A percentile compares a stretch with the other conserved stretches of the same genome.
Conservation (phyloP, 768 basidiomycete genomes). For the Phaeotremella fagi region DNA sequence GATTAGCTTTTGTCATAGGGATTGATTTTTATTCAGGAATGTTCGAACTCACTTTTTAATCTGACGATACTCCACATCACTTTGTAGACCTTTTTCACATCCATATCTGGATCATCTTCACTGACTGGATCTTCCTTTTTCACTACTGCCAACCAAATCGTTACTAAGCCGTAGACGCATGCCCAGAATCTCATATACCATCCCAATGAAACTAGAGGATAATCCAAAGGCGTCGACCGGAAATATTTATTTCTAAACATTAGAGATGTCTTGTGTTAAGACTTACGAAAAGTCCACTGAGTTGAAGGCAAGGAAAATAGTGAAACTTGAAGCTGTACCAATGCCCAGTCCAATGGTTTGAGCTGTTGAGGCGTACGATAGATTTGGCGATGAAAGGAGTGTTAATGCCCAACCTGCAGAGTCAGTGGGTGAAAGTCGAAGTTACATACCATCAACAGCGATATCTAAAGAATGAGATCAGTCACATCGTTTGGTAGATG, state of each 20-base stretch:
- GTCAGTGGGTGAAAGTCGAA: background rate
- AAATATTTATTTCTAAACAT: constrained; percentile 53
- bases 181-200: constrained; percentile 85
- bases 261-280: constrained; percentile 46
- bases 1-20: background rate
- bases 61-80: constrained; percentile 93
- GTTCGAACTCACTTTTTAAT: constrained; percentile 71
- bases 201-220: constrained; percentile 56
- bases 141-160: constrained; percentile 77
- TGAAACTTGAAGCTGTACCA: constrained; percentile 92
- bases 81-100: constrained; percentile 80
- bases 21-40: background rate
- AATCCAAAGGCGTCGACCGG: constrained; percentile 48
- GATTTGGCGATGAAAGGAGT: constrained; percentile 78
- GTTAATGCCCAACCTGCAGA: constrained; percentile 52
- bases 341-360: constrained; percentile 96
- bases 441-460: constrained; percentile 73
- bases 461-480: constrained; percentile 70
- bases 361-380: constrained; percentile 95
- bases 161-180: constrained; percentile 73
- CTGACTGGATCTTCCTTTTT: constrained; percentile 83
- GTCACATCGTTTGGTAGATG: background rate
- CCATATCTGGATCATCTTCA: constrained; percentile 75
- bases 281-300: constrained; percentile 79
- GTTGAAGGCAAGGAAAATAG: constrained; percentile 94